Percentiles rank a stretch among this genome's conserved stretches.
Evolutionary conservation across 2,329 filamentous ascomycete species (phyloP).

Genomic region (Sclerotinia glacialis): DNA sequence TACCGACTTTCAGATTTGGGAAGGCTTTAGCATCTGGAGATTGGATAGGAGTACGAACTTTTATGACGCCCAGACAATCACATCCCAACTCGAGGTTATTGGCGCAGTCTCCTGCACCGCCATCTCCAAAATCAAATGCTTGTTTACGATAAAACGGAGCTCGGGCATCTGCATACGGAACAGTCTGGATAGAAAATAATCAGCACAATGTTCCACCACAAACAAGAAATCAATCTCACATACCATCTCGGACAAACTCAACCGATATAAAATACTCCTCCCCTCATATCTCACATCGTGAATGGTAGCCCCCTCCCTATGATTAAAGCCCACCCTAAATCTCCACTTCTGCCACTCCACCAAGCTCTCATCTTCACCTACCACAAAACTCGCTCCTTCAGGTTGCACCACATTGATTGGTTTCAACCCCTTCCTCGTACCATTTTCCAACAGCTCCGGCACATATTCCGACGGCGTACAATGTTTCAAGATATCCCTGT

Average conservation of each 20-base stretch:
- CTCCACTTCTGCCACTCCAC: slow-evolving; percentile 57
- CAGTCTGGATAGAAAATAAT: not conserved
- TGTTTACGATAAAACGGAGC: slow-evolving; percentile 63
- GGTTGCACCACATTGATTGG: slow-evolving; percentile 61
- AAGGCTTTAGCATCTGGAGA: too few relatives aligned
- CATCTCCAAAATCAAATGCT: slow-evolving; percentile 68
- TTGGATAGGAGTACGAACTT: not conserved
- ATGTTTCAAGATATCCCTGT: slow-evolving; percentile 46
- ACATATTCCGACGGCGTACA: slow-evolving; percentile 41
- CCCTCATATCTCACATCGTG: slow-evolving; percentile 61
- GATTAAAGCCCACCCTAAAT: slow-evolving; percentile 61
- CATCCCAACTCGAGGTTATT: slow-evolving; percentile 67
- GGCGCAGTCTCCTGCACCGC: slow-evolving; percentile 60
- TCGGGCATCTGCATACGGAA: slow-evolving; percentile 48
- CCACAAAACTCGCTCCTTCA: slow-evolving; percentile 58
- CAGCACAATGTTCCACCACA: not conserved
- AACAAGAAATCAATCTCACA: not conserved
- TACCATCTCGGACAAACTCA: slow-evolving; percentile 58
- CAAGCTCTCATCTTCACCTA: slow-evolving; percentile 44
- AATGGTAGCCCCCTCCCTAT: slow-evolving; percentile 58
- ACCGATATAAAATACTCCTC: slow-evolving; percentile 55
- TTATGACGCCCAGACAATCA: slow-evolving; percentile 64
- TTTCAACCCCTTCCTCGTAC: slow-evolving; percentile 50
- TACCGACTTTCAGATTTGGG: too few relatives aligned
- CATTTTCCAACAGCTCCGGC: slow-evolving; percentile 43